A percentile compares a stretch with the other conserved stretches of the same genome.
Evolutionary conservation across 2,329 filamentous ascomycete species (phyloP).

Genomic region (Xylaria sp.): DNA sequence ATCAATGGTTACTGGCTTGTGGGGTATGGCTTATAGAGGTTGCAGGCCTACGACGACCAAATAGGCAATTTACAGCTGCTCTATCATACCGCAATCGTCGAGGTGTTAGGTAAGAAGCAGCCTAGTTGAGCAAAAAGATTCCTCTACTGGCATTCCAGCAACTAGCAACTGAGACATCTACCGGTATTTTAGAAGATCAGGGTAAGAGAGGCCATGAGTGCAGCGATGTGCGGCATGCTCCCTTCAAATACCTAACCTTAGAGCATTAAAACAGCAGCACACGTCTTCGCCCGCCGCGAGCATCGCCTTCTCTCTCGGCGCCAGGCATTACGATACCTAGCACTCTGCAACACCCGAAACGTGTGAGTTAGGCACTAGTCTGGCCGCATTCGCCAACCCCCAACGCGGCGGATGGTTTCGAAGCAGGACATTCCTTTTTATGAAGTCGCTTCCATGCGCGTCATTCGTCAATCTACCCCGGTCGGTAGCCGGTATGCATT

Average conservation of each 20-base stretch:
- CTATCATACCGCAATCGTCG: conserved; percentile 1
- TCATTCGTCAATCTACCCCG: conserved; percentile 28
- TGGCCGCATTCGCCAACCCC: conserved; percentile 31
- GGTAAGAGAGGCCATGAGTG: too few species aligned
- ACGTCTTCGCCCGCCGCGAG: conserved; percentile 16
- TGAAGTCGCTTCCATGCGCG: conserved; percentile 17
- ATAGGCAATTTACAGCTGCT: conserved; percentile 13
- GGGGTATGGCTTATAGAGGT: conserved; percentile 33
- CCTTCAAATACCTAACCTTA: conserved; percentile 37
- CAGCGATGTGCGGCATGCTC: conserved; percentile 16
- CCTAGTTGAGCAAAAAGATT: neutral
- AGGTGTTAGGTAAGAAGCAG: neutral
- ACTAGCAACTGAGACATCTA: too few species aligned
- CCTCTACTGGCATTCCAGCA: neutral
- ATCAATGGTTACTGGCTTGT: conserved; percentile 1
- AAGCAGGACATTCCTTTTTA: conserved; percentile 6
- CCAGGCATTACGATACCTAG: conserved; percentile 17
- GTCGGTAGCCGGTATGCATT: conserved; percentile 32
- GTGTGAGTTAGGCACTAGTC: conserved; percentile 11
- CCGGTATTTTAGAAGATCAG: too few species aligned
- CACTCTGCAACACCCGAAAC: conserved; percentile 34
- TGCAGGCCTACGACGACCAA: conserved; percentile 12
- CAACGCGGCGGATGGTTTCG: conserved; percentile 17
- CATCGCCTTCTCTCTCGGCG: conserved; percentile 3
- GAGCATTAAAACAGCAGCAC: conserved; percentile 1